Percentiles rank a stretch among this genome's conserved stretches.
These are phyloP conservation scores for Mycena polygramma DNA, from an alignment of 768 basidiomycete species.

Conservation along the genomic window DNA sequence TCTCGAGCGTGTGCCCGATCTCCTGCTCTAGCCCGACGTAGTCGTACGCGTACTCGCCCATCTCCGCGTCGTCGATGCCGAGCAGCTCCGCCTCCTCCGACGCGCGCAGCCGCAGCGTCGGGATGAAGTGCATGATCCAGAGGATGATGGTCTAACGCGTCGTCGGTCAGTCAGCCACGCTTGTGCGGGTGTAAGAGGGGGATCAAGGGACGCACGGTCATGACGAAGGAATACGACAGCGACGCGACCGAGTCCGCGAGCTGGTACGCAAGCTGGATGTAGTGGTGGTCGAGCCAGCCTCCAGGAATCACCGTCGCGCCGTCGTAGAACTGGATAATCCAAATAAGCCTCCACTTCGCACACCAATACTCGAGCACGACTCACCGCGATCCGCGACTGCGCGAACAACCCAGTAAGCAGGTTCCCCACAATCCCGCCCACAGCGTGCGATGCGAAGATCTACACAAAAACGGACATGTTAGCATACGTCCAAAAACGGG, in stretches of 20 bases:
- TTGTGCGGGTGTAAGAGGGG: neutral
- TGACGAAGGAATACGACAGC: constrained; percentile 77
- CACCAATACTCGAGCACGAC: neutral
- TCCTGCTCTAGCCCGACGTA: constrained; percentile 83
- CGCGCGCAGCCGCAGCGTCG: constrained; percentile 80
- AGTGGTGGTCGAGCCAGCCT: constrained; percentile 91
- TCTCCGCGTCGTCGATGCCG: constrained; percentile 91
- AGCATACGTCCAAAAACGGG: neutral
- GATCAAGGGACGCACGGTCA: constrained; percentile 68
- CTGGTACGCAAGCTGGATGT: constrained; percentile 88
- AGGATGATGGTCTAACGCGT: constrained; percentile 78
- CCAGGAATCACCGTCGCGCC: constrained; percentile 75
- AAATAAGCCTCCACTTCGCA: neutral
- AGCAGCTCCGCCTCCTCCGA: constrained; percentile 77
- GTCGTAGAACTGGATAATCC: constrained; percentile 62
- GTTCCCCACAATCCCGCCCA: constrained; percentile 87
- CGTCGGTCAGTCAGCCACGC: constrained; percentile 1
- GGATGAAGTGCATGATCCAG: constrained; percentile 91
- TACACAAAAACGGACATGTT: constrained; percentile 44
- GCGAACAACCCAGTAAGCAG: constrained; percentile 92
- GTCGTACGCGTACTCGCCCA: constrained; percentile 93
- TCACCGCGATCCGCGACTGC: constrained; percentile 77
- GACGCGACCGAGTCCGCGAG: constrained; percentile 80
- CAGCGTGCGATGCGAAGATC: constrained; percentile 90
- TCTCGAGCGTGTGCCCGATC: constrained; percentile 53